Evolutionary conservation across 2,329 filamentous ascomycete species (phyloP).

Genomic region (Colletotrichum shisoi): DNA sequence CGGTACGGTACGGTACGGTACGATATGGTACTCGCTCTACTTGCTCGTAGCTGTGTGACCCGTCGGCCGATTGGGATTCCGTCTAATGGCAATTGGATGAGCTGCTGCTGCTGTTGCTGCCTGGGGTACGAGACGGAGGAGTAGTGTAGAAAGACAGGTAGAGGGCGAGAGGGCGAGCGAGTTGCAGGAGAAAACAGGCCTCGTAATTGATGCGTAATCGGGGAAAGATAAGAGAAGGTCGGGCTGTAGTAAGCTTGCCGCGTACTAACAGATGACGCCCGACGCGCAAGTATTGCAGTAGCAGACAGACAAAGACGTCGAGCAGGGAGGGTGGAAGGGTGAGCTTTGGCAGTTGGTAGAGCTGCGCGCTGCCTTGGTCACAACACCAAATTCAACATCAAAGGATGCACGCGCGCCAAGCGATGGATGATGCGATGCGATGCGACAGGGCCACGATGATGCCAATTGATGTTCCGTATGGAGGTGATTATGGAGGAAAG

Average conservation of each 20-base stretch:
- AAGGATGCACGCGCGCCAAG: constrained; percentile 3
- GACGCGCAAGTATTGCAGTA: constrained; percentile 3
- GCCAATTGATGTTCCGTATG: constrained; percentile 6
- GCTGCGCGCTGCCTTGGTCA: background rate
- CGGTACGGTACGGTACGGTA: too few relatives aligned
- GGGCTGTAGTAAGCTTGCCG: constrained; percentile 10
- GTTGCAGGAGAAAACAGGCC: constrained; percentile 13
- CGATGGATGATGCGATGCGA: constrained; percentile 13
- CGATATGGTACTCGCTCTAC: background rate
- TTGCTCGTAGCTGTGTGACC: background rate
- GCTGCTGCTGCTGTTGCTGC: background rate
- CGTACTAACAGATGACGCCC: background rate
- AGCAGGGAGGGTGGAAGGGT: background rate
- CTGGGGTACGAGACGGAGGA: constrained; percentile 4
- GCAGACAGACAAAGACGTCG: background rate
- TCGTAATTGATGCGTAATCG: constrained; percentile 43
- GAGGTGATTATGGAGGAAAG: background rate
- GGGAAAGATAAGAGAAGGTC: constrained; percentile 9
- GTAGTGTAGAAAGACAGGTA: background rate
- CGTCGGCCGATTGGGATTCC: constrained; percentile 6
- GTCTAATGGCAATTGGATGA: constrained; percentile 28
- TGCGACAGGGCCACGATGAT: constrained; percentile 14
- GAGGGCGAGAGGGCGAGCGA: constrained; percentile 3
- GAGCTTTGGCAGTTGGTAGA: background rate
- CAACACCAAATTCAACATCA: constrained; percentile 1